These are phyloP conservation scores for Raffaelea deltoideospora DNA, from an alignment of 2,329 filamentous ascomycete species.

Conservation along the genomic window DNA sequence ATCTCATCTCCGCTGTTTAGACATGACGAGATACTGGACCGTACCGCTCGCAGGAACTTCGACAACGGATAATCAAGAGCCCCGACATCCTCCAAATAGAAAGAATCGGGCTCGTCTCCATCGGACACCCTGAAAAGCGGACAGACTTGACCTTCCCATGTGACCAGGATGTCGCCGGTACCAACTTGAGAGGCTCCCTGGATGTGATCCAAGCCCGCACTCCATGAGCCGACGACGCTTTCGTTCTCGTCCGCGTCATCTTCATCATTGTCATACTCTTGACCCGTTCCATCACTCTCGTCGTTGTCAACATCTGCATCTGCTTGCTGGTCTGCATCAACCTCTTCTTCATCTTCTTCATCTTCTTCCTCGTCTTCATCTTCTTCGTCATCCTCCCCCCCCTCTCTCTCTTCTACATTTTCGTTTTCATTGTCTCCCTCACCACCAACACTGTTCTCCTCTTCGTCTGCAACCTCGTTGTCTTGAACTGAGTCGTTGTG, in stretches of 20 bases:
- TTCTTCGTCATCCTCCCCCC: constrained; percentile 4
- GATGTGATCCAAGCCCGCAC: constrained; percentile 5
- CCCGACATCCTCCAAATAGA: constrained; percentile 29
- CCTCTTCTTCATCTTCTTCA: background rate
- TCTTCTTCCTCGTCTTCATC: background rate
- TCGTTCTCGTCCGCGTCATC: constrained; percentile 11
- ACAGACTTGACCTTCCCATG: constrained; percentile 17
- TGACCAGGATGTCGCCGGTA: too few relatives aligned
- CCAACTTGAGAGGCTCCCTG: constrained; percentile 12
- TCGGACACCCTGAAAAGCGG: constrained; percentile 18
- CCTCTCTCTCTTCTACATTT: constrained; percentile 1
- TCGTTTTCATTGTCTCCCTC: constrained; percentile 1
- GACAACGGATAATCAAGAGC: constrained; percentile 28
- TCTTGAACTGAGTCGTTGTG: background rate
- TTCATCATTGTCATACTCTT: constrained; percentile 6
- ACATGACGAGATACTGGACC: constrained; percentile 29
- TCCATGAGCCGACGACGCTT: constrained; percentile 1
- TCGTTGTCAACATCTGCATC: constrained; percentile 1
- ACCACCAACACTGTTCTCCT: background rate
- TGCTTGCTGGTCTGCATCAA: constrained; percentile 7
- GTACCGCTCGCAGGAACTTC: constrained; percentile 26
- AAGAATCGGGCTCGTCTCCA: constrained; percentile 22
- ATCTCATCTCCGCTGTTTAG: constrained; percentile 30
- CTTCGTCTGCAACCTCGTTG: background rate
- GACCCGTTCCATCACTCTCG: constrained; percentile 1